Conservation (phyloP, 352 stramenopile species). For the Pythium scleroteichum region DNA sequence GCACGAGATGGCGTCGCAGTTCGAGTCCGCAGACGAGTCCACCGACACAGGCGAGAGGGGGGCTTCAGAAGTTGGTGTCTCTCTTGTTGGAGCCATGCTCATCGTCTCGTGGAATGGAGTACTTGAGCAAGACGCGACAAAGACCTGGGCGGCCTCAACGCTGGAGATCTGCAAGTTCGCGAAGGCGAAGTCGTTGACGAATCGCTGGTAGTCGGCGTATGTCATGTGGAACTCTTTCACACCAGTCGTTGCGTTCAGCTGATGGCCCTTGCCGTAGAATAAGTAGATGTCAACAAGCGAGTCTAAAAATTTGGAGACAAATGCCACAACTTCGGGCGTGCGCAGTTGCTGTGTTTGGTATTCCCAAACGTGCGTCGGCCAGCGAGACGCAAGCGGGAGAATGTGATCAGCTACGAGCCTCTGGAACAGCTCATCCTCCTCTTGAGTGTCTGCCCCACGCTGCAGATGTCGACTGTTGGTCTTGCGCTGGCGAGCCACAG, state of each 20-base stretch:
- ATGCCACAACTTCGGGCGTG: conserved; percentile 50
- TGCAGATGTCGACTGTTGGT: conserved; percentile 34
- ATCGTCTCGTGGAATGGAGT: conserved; percentile 40
- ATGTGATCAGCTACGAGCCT: conserved; percentile 59
- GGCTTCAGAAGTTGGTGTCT: not conserved
- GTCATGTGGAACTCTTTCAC: conserved; percentile 73
- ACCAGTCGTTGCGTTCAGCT: conserved; percentile 34
- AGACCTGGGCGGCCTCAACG: conserved; percentile 68
- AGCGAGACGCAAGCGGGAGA: conserved; percentile 55
- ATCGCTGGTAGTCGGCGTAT: conserved; percentile 68
- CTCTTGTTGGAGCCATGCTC: not conserved
- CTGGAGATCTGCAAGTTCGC: conserved; percentile 70
- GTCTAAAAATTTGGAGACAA: conserved; percentile 69
- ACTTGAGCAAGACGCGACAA: conserved; percentile 64
- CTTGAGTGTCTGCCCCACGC: conserved; percentile 29
- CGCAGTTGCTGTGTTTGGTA: conserved; percentile 49
- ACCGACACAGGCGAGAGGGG: not conserved
- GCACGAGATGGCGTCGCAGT: conserved; percentile 1
- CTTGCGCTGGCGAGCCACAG: conserved; percentile 34
- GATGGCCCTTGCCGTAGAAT: conserved; percentile 71
- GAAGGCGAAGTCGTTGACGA: conserved; percentile 76
- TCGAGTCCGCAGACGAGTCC: not conserved
- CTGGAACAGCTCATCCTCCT: conserved; percentile 61
- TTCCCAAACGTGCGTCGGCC: conserved; percentile 52
- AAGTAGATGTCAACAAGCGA: conserved; percentile 72